phyloP scores from a whole-genome alignment of 192 early-diverging fungal species.

The Linnemannia zychae region DNA sequence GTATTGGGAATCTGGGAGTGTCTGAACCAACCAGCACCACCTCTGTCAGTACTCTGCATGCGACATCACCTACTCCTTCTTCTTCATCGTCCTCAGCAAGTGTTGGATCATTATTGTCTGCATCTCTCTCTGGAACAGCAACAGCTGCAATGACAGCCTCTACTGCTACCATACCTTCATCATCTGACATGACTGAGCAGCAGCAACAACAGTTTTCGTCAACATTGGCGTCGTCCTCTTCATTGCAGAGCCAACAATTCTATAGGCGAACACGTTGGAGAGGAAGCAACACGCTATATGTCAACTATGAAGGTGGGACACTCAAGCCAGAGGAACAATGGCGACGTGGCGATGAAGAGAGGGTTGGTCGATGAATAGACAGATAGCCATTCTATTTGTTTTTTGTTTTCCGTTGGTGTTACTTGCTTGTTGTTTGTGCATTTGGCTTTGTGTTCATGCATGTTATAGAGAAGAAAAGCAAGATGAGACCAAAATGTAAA shows the following conservation, averaged over 20 bases:
- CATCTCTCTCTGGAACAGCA: neutral
- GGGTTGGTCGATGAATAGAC: slow-evolving; percentile 29
- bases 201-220: neutral
- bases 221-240: neutral
- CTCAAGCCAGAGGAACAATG: slow-evolving; percentile 32
- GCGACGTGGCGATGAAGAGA: slow-evolving; percentile 39
- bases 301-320: slow-evolving; percentile 33
- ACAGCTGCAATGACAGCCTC: neutral
- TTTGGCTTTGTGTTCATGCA: slow-evolving; percentile 7
- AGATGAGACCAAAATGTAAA: too few relatives aligned
- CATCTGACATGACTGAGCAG: neutral
- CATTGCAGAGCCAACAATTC: slow-evolving; percentile 1
- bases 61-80: neutral
- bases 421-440: neutral
- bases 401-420: neutral
- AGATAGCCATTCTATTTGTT: neutral
- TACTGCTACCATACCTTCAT: neutral
- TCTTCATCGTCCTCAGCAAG: neutral
- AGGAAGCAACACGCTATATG: slow-evolving; percentile 39
- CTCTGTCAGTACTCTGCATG: neutral
- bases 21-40: neutral
- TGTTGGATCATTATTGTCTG: neutral
- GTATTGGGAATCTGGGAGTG: neutral
- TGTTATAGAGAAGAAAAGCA: neutral
- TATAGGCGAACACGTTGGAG: slow-evolving; percentile 1